Base-by-base conservation (phyloP, 768 basidiomycete genomes). In the Psilocybe cyanescens region DNA sequence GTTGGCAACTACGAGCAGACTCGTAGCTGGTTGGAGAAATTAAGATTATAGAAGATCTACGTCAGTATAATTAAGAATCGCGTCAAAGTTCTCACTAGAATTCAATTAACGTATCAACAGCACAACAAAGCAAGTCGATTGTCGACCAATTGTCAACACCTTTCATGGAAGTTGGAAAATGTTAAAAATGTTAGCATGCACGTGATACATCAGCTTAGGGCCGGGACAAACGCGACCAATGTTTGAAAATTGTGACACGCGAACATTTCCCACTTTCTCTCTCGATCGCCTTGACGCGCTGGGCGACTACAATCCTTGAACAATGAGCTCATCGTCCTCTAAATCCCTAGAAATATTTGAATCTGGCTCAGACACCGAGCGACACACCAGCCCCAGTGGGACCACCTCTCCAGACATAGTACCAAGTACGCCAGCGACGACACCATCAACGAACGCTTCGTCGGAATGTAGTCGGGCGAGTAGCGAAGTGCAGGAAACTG, bases 401-500 rank as follows among this genome's bases (percentile, higher is more conserved):
- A 46, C 46, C 5, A 49, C 65, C n/a, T 65, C 70, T 8, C 57
- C 64, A 41, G 58, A 61, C 33, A 30, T 61, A 1, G 59, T 57
- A 17, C 45, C 70, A 8, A 75, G 72, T 58, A 68, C 70, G 0
- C 62, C 71, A 1, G 63, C 70, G 8, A 70, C 74, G 7, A 67
- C 69, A 17, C 71, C 73, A 50, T 69, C 73, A 17, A 46, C 59
- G 1, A 52, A 70, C 53, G 57, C 66, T 49, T 57, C 60, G 7
- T 72, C 72, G 6, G 70, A 70, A n/a, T 69, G 65, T 41, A 70
- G 70, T 53, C 58, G 64, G 37, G 67, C 69, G 12, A 71, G 65
- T 28, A 70, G 67, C 46, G 69, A 68, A 19, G 55, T 49, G 3
- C 60, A 17, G 28, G 63, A 63, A 12, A 61, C n/a, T 35, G n/a